Conservation (phyloP, 148 eudicot genomes). For the Suaeda aralocaspica region DNA sequence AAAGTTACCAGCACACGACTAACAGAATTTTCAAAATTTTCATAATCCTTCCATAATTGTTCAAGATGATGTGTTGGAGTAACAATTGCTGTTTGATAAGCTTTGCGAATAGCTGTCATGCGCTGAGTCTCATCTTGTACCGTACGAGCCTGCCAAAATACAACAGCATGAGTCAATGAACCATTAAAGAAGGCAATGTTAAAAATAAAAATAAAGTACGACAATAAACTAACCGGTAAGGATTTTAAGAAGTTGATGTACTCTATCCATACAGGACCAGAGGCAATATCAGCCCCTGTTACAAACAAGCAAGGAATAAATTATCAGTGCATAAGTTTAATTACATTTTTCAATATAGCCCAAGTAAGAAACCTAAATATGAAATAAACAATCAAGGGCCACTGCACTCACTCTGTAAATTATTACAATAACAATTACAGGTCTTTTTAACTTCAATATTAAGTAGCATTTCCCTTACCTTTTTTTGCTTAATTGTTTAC, state of each 20-base stretch:
- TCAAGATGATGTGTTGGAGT: conserved; percentile 91
- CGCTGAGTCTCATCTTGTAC: conserved; percentile 85
- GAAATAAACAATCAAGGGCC: background rate
- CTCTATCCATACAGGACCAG: conserved; percentile 99
- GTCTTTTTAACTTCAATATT: too few relatives aligned
- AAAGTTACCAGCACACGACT: conserved; percentile 82
- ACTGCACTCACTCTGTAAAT: background rate
- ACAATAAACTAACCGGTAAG: conserved; percentile 76
- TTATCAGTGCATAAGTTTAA: background rate
- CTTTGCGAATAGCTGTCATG: conserved; percentile 76
- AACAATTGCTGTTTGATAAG: conserved; percentile 84
- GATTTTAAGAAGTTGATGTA: conserved; percentile 80
- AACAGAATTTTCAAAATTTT: conserved; percentile 92
- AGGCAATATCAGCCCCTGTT: conserved; percentile 81
- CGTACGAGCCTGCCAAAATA: conserved; percentile 64
- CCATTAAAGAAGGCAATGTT: background rate
- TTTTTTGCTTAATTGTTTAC: too few relatives aligned
- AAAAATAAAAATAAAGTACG: conserved; percentile 19
- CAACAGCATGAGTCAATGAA: conserved; percentile 8
- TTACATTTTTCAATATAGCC: background rate
- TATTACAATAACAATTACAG: too few relatives aligned
- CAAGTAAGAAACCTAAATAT: background rate
- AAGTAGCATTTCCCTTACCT: too few relatives aligned
- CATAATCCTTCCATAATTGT: conserved; percentile 97
- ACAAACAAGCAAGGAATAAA: conserved; percentile 16